Evolutionary conservation across 345 rosid genomes (phyloP).

Genomic region (Linum usitatissimum): DNA sequence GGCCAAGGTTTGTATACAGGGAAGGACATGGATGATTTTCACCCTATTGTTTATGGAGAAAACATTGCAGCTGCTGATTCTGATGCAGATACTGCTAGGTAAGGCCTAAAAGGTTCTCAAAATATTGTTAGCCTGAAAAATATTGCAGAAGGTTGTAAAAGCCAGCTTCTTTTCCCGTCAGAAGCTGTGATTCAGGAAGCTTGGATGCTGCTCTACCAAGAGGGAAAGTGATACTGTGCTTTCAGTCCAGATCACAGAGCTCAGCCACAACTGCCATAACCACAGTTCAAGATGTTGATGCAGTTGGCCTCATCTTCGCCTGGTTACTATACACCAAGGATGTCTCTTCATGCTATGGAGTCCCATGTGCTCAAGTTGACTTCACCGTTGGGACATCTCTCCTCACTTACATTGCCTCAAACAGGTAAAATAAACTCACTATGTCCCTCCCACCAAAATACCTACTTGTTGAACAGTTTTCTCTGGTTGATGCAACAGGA

Average conservation of each 20-base stretch:
- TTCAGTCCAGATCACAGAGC: slow-evolving; percentile 39
- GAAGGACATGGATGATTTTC: slow-evolving; percentile 22
- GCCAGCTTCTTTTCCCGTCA: slow-evolving; percentile 5
- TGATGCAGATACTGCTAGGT: slow-evolving; percentile 36
- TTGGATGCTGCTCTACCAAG: slow-evolving; percentile 33
- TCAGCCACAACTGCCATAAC: slow-evolving; percentile 23
- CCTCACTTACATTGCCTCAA: slow-evolving; percentile 32
- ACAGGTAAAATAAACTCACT: neutral
- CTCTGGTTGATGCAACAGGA: slow-evolving; percentile 10
- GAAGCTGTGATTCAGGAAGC: slow-evolving; percentile 32
- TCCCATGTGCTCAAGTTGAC: slow-evolving; percentile 41
- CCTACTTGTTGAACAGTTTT: no score
- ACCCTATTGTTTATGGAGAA: slow-evolving; percentile 38
- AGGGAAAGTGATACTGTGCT: slow-evolving; percentile 43
- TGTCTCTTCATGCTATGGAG: slow-evolving; percentile 19
- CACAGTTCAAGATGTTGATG: slow-evolving; percentile 27
- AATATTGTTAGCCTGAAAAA: no score
- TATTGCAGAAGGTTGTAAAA: slow-evolving; percentile 1
- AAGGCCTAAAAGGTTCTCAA: no score
- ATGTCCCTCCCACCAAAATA: no score
- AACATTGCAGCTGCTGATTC: slow-evolving; percentile 27
- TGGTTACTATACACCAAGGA: slow-evolving; percentile 32
- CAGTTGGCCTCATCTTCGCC: slow-evolving; percentile 37
- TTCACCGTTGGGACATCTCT: slow-evolving; percentile 32
- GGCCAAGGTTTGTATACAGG: slow-evolving; percentile 39